Percentiles rank a stretch among this genome's conserved stretches.
phyloP scores from a whole-genome alignment of 768 basidiomycete genomes.

The Hemileccinum impolitum region DNA sequence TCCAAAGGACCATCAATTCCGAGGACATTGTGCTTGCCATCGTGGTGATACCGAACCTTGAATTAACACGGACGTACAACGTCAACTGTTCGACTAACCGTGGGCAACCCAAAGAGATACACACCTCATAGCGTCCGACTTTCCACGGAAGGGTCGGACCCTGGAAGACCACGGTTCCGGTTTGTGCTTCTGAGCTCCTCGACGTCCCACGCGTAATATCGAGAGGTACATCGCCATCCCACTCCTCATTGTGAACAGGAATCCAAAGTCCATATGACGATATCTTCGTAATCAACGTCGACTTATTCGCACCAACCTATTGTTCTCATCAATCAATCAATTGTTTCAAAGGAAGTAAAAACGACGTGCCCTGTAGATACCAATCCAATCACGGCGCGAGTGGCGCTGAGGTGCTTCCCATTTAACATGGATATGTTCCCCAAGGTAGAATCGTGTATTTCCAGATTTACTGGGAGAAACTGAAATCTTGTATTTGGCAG shows the following conservation, averaged over 20 bases:
- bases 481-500: conserved; percentile 71
- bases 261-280: conserved; percentile 90
- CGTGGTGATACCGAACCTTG: conserved; percentile 89
- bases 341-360: background rate
- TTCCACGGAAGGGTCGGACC: conserved; percentile 84
- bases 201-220: conserved; percentile 37
- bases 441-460: conserved; percentile 73
- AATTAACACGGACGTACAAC: background rate
- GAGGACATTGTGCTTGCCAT: conserved; percentile 97
- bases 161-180: conserved; percentile 71
- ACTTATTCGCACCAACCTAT: conserved; percentile 86
- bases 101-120: background rate
- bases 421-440: conserved; percentile 80
- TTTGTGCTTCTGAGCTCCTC: conserved; percentile 43
- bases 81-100: background rate
- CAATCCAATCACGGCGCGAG: conserved; percentile 94
- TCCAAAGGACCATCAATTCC: conserved; percentile 80
- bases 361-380: conserved; percentile 70
- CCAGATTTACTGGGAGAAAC: conserved; percentile 52
- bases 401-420: conserved; percentile 89
- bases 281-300: conserved; percentile 75
- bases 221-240: conserved; percentile 82
- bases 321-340: conserved; percentile 1
- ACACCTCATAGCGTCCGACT: conserved; percentile 76
- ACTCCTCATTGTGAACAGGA: conserved; percentile 87